phyloP scores from a whole-genome alignment of 164 flowering plant genomes.

The Akebia trifoliata region DNA sequence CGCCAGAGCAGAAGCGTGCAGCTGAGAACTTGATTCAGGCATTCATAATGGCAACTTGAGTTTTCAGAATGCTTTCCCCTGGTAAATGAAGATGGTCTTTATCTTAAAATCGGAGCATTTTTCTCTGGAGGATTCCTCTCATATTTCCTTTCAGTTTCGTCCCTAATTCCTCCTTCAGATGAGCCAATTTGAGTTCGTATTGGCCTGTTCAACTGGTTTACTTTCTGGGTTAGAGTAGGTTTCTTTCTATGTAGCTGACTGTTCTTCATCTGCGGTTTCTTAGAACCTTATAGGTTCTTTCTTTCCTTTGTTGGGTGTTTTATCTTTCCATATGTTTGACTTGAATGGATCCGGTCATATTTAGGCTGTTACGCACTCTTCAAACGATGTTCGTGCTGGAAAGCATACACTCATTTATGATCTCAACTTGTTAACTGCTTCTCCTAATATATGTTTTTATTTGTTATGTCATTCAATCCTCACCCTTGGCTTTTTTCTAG shows the following conservation, averaged over 20 bases:
- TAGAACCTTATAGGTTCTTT: too few relatives aligned
- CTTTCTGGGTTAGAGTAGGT: slow-evolving; percentile 15
- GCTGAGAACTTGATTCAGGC: slow-evolving; percentile 95
- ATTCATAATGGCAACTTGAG: slow-evolving; percentile 77
- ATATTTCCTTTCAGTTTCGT: slow-evolving; percentile 27
- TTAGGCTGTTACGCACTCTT: too few relatives aligned
- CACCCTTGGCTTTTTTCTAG: too few relatives aligned
- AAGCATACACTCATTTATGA: not conserved
- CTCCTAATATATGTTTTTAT: slow-evolving; percentile 1
- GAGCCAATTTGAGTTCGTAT: slow-evolving; percentile 13
- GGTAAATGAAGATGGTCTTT: slow-evolving; percentile 27
- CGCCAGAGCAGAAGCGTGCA: slow-evolving; percentile 76
- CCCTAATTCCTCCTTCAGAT: slow-evolving; percentile 14
- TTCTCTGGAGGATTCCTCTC: slow-evolving; percentile 17
- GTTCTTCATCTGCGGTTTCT: too few relatives aligned
- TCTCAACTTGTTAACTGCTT: not conserved
- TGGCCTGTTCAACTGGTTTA: slow-evolving; percentile 11
- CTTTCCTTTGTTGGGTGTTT: too few relatives aligned
- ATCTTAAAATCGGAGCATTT: slow-evolving; percentile 12
- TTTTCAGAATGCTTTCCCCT: not conserved
- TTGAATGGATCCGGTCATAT: too few relatives aligned
- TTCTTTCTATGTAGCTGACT: too few relatives aligned
- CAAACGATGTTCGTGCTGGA: too few relatives aligned
- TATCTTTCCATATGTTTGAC: too few relatives aligned
- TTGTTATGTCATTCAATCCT: too few relatives aligned